phyloP scores from a whole-genome alignment of 306 rosid species.

The Datisca glomerata region DNA sequence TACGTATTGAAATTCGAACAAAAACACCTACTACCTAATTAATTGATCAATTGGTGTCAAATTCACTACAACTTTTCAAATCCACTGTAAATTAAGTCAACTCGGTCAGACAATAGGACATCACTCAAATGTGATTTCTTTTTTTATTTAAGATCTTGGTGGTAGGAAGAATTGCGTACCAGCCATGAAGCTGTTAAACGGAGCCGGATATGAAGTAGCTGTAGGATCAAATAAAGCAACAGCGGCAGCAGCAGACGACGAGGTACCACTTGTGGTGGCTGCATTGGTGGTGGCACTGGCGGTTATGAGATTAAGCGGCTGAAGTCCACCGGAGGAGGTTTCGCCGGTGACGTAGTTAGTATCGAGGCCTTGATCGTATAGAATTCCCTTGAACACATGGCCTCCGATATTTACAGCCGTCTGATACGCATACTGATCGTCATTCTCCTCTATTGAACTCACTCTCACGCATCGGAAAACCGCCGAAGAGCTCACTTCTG shows the following conservation, averaged over 20 bases:
- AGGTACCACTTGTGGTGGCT: conserved; percentile 9
- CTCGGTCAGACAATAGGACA: neutral
- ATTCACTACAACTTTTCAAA: too few species aligned
- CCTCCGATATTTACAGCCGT: conserved; percentile 94
- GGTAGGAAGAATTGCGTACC: conserved; percentile 99
- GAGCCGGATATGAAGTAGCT: conserved; percentile 56
- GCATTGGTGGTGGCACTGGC: conserved; percentile 10
- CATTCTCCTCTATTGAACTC: conserved; percentile 52
- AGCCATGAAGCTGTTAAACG: conserved; percentile 66
- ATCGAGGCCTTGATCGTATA: conserved; percentile 74
- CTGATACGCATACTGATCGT: conserved; percentile 79
- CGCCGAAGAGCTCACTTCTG: conserved; percentile 49
- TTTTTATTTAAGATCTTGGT: conserved; percentile 65
- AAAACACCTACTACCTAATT: too few species aligned
- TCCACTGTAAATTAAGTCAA: too few species aligned
- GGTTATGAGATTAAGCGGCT: conserved; percentile 46
- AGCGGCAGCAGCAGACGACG: conserved; percentile 13
- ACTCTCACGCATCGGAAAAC: conserved; percentile 74
- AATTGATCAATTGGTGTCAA: too few species aligned
- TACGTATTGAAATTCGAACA: too few species aligned
- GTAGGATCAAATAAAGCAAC: conserved; percentile 42
- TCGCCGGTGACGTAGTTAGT: conserved; percentile 29
- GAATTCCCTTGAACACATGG: conserved; percentile 75
- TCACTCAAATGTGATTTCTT: conserved; percentile 1
- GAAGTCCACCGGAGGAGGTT: conserved; percentile 38